Base-by-base conservation (phyloP, 352 stramenopile species). In the Phytophthora citrophthora region DNA sequence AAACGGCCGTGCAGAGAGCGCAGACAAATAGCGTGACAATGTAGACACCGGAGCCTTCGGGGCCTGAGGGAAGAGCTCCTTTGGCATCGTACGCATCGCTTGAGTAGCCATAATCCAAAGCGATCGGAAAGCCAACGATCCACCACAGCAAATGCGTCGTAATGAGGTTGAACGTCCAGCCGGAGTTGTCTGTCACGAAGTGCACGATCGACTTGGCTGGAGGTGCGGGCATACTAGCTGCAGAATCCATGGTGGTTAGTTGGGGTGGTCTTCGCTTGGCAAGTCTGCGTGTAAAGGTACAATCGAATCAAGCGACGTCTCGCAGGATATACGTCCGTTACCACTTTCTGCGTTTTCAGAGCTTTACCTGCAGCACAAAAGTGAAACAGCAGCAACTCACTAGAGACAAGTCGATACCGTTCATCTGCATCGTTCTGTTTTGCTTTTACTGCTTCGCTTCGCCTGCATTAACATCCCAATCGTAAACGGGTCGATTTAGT, bases 111-210 rank as follows among this genome's bases (percentile, higher is more conserved):
- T 94, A 94, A 41, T 94, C 74, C 44, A 89, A 71, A 27, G 63
- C 83, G 47, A 91, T 69, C 13, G 85, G 85, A 69, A 95, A 89
- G 52, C 87, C 87, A 24, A 90, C 77, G 56, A 87, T 79, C 87
- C 85, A 94, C 73, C 92, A 95, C 79, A 94, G 65, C 31, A 88
- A 68, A 49, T 94, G 84, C 39, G 83, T 94, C 51, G 76, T 81
- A 38, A 92, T 66, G n/a, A 95, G 60, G 67, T 94, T 95, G 80
- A 93, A 93, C 11, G 81, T 93, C 87, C 85, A 93, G 73, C 85
- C 87, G 16, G 77, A 81, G 81, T 93, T 95, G 64, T 89, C 74
- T 32, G 39, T 55, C 48, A 95, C 46, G 54, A 91, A 95, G 67
- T 76, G 74, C 38, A 68, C 29, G 50, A 93, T 77, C 55, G 74